Percentiles rank a stretch among this genome's conserved stretches.
phyloP scores from a whole-genome alignment of 1,139 yeast genomes.

The Taiozyma sp. region DNA sequence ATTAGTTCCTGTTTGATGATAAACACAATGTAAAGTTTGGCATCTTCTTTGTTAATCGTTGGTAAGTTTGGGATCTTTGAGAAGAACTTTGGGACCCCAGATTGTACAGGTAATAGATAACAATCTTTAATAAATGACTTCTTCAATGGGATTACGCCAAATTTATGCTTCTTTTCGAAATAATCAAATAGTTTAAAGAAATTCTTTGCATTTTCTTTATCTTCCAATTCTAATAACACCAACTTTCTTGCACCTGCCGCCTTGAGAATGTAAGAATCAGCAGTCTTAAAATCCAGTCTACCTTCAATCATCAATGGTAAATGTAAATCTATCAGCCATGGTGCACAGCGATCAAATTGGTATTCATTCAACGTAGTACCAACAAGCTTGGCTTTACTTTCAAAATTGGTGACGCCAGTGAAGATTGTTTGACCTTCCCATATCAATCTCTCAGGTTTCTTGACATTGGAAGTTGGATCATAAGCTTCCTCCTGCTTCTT shows the following conservation, averaged over 20 bases:
- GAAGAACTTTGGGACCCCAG: conserved; percentile 25
- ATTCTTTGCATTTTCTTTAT: conserved; percentile 16
- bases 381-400: conserved; percentile 39
- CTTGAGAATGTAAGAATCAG: conserved; percentile 50
- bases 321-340: conserved; percentile 28
- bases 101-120: conserved; percentile 43
- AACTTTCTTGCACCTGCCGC: conserved; percentile 41
- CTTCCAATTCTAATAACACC: conserved; percentile 38
- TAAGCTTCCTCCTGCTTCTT: conserved; percentile 1
- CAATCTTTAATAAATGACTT: conserved; percentile 57
- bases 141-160: conserved; percentile 54
- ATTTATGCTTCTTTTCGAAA: conserved; percentile 42
- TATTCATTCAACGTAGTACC: conserved; percentile 31
- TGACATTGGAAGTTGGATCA: conserved; percentile 8
- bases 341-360: conserved; percentile 12
- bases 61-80: conserved; percentile 8
- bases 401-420: conserved; percentile 48
- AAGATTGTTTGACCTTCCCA: conserved; percentile 57
- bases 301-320: conserved; percentile 52
- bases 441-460: conserved; percentile 19
- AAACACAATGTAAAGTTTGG: conserved; percentile 39
- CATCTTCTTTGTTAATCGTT: conserved; percentile 16
- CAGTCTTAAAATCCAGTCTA: conserved; percentile 46
- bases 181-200: conserved; percentile 49
- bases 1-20: conserved; percentile 40